Evolutionary conservation across 768 basidiomycete genomes (phyloP), one percentile per base, ranked within the genome.

Genomic region (Hericium erinaceus): DNA sequence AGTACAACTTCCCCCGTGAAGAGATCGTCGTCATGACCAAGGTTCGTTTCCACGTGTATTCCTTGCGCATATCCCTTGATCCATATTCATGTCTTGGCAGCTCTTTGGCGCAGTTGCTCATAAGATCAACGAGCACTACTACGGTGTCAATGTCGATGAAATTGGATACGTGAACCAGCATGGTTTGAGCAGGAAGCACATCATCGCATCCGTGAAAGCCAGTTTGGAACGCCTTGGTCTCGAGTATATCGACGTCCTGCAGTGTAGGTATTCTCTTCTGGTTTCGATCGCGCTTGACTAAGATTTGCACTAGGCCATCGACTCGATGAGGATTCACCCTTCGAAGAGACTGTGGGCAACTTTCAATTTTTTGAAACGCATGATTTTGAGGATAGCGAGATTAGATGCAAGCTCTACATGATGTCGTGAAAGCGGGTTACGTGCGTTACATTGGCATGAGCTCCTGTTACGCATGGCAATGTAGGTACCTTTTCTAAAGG

Each of bases 1-100:
- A 81, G 60, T 75, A 80, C 60, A 67, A 82, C 20, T 73, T 88
- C 12, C 86, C 87, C n/a, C 80, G 89, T 2, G 84, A 85, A 13
- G 80, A 84, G 61, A 81, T 90, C 48, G 88, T 92, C 16, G 79
- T 92, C 15, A 77, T 91, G 75, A 89, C 89, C 33, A 53, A 53
- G 52, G 52, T 53, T n/a, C 12, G 52, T 84, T 33, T 33, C 33
- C 8, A 33, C 7, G 33, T 33, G 4, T 33, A 33, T 33, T 8
- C 33, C 33, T 33, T 33, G 33, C 6, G 33, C 9, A 2, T 33
- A 20, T 15, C 20, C 16, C 44, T 12, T 20, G 20, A 46, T 2
- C 20, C 20, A 11, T n/a, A 51, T 7, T 3, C 13, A 6, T 11
- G 18, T 51, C 49, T 26, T 8, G 24, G 10, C 49, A 39, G 52